These are phyloP conservation scores for Elymus sibiricus DNA, from an alignment of 176 grass and related monocot species.

Conservation along the genomic window DNA sequence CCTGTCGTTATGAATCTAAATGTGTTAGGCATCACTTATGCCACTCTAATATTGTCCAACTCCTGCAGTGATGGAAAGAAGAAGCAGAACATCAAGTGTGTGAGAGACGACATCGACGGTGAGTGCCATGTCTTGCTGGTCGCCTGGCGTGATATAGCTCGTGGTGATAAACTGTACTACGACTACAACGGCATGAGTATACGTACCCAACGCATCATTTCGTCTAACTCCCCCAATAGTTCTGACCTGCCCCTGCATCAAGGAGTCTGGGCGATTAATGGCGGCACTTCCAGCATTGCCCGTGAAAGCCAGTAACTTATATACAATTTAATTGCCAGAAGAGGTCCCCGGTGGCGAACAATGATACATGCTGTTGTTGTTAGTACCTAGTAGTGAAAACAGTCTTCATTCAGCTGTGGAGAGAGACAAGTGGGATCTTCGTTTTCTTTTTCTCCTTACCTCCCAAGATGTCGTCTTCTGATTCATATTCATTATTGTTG, in stretches of 20 bases:
- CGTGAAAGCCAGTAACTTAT: conserved; percentile 21
- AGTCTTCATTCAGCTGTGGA: conserved; percentile 8
- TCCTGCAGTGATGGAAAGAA: conserved; percentile 68
- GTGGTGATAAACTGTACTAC: conserved; percentile 78
- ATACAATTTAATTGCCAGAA: conserved; percentile 20
- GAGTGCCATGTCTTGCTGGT: conserved; percentile 81
- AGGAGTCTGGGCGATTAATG: conserved; percentile 14
- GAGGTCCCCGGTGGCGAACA: too few species aligned
- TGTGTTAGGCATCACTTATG: neutral
- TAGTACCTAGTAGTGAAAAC: neutral
- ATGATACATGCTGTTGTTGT: neutral
- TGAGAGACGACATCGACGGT: conserved; percentile 63
- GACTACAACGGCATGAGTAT: conserved; percentile 89
- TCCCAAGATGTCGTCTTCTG: neutral
- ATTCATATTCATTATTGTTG: conserved; percentile 21
- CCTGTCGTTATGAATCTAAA: neutral
- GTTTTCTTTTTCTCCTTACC: neutral
- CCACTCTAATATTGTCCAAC: conserved; percentile 8
- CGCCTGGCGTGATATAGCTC: conserved; percentile 71
- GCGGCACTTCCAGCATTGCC: conserved; percentile 36
- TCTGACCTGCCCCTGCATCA: conserved; percentile 23
- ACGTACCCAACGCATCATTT: conserved; percentile 85
- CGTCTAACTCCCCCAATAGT: conserved; percentile 27
- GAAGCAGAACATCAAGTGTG: conserved; percentile 82
- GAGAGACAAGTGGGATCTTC: conserved; percentile 18